Base-by-base conservation (phyloP, 1,139 yeast species). In the Debaryomyces nepalensis region DNA sequence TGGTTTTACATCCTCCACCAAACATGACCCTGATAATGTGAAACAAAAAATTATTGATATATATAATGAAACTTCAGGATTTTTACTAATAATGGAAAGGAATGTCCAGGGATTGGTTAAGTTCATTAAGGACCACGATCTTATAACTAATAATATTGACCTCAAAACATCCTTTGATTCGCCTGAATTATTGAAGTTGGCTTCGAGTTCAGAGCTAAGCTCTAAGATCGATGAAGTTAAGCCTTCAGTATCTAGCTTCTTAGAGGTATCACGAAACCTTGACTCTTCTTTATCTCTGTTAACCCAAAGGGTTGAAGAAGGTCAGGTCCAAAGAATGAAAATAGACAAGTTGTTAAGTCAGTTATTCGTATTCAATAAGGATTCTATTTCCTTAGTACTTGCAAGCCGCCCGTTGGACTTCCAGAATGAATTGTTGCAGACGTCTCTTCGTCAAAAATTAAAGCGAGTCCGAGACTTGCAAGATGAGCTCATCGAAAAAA, bases 381-480 rank as follows among this genome's bases (percentile, higher is more conserved):
- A 42, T 3, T 35, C 48, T 4, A 24, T 43, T 3, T 39, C 42
- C 9, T 45, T 38, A 12, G 21, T 37, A 1, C 38, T 52, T 14
- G 49, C 47, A 23, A 42, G 40, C 16, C 48, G 58, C 16, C 66
- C 66, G 10, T 52, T 65, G 19, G 68, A 61, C 39, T 47, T 55
- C 23, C 55, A 51, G 34, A 53, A 54, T 31, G 58, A 54, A 27
- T 26, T 44, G 8, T 42, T 59, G 29, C 59, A 54, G 46, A 52
- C 29, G 1, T 45, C 40, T 6, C 37, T 65, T 11, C 52, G 68
- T 8, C 42, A 31, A 15, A 63, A 62, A 40, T 43, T 61, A 12
- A 29, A 41, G 2, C 40, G 44, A 5, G 51, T 63, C 6, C 44
- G 51, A 32, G 35, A 44, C 4, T 47, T 57, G 8, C 60, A 59